Evolutionary conservation across 805 yeast species (phyloP), one percentile per base, ranked within the genome.

Genomic region (Metschnikowia colocasiae): DNA sequence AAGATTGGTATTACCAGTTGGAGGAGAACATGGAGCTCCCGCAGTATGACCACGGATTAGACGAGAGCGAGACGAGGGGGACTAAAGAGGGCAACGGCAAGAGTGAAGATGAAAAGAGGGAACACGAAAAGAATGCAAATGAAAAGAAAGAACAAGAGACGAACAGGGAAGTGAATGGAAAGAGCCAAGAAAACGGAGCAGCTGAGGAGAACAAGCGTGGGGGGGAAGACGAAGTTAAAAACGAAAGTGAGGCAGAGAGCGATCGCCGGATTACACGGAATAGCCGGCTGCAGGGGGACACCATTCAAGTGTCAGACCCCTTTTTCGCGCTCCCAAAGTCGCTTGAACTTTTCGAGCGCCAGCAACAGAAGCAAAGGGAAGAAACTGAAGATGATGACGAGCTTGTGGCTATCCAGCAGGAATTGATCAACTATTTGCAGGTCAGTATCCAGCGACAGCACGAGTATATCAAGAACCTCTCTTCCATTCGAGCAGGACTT

Each of bases 391-490:
- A 53, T 27, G 52, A 42, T 15, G 63, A 62, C 32, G 69, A 67
- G 50, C 51, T 59, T 19, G 48, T 84, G 38, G 85, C 85, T 0
- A 71, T 89, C 38, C 96, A 91, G 64, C 81, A 67, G 41, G 76
- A 72, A 35, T 58, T 73, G 49, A 61, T 69, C 43, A 72, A 69
- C 54, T 70, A 69, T 50, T 56, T 73, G 43, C 77, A 73, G 48
- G 74, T 72, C 32, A 68, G 75, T 50, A 69, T 71, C 26, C 77
- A 73, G 56, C 61, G 76, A 57, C 77, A 72, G 55, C 90, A 88
- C 60, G 98, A 94, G 64, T 92, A 85, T 61, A 83, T 90, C 43
- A 76, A 92, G 58, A 86, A 90, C 51, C 69, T 94, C 58, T 73
- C 80, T n/a, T 79, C 74, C 30, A 76, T 94, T 31, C 76, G 97